phyloP scores from a whole-genome alignment of 192 early-diverging fungal species.

The Rhizophagus prolifer region DNA sequence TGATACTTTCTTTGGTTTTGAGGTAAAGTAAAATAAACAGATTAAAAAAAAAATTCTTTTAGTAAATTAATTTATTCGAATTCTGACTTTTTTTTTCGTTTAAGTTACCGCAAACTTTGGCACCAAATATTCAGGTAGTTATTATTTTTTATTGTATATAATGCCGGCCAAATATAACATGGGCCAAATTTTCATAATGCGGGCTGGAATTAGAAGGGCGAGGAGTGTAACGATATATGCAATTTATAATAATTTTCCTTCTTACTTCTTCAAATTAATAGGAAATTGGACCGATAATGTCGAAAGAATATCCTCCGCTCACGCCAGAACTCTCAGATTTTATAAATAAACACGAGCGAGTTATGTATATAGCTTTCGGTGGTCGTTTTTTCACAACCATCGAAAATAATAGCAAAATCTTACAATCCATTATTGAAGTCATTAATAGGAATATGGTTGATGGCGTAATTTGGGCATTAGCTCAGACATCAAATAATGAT shows the following conservation, averaged over 20 bases:
- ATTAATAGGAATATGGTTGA: conserved; percentile 34
- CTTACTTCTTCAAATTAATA: no score
- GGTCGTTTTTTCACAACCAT: conserved; percentile 12
- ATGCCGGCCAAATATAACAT: no score
- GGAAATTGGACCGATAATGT: conserved; percentile 39
- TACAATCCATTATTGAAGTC: conserved; percentile 29
- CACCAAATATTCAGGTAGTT: no score
- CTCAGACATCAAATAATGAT: no score
- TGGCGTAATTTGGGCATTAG: conserved; percentile 37
- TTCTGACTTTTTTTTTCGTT: no score
- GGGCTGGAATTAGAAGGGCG: no score
- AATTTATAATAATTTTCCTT: no score
- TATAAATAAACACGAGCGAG: conserved; percentile 20
- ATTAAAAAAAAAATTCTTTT: no score
- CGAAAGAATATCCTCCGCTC: conserved; percentile 17
- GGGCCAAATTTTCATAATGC: no score
- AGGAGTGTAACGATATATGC: no score
- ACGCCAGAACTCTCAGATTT: neutral
- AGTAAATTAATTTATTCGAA: no score
- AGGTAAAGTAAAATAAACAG: neutral
- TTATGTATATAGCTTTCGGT: conserved; percentile 38
- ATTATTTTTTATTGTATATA: neutral
- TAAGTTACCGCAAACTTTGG: no score
- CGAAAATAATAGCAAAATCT: conserved; percentile 19
- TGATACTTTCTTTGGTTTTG: conserved; percentile 28